These are phyloP conservation scores for Pleurotus ostreatus DNA, from an alignment of 768 basidiomycete genomes.

Conservation along the genomic window DNA sequence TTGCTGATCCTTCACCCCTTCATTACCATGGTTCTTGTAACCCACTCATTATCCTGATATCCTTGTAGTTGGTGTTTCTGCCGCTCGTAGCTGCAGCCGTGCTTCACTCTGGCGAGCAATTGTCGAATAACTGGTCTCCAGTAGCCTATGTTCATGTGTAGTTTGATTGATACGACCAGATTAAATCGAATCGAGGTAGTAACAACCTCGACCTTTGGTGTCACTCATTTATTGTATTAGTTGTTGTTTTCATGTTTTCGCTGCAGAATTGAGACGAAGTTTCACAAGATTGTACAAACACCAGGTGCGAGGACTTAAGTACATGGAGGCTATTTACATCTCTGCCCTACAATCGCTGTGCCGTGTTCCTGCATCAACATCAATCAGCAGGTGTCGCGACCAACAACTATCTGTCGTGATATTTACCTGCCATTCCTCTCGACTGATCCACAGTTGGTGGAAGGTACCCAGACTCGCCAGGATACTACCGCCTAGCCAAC, in stretches of 20 bases:
- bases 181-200: background rate
- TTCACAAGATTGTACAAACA: too few species aligned
- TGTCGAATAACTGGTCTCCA: background rate
- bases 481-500: constrained; percentile 96
- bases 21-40: background rate
- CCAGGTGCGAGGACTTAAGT: too few species aligned
- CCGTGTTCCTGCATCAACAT: constrained; percentile 64
- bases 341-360: constrained; percentile 74
- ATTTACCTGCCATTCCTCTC: constrained; percentile 86
- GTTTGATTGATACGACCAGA: background rate
- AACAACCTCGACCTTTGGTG: background rate
- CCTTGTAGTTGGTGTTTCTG: background rate
- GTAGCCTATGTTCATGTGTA: background rate
- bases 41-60: background rate
- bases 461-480: constrained; percentile 94
- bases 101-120: background rate
- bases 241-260: constrained; percentile 2
- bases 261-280: too few species aligned
- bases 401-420: background rate
- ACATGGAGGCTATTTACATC: constrained; percentile 62
- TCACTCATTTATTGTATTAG: constrained; percentile 6
- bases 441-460: constrained; percentile 95
- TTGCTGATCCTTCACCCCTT: constrained; percentile 10
- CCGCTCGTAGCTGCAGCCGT: background rate
- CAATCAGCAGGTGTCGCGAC: background rate